A percentile compares a stretch with the other conserved stretches of the same genome.
Evolutionary conservation across 179 eudicot genomes (phyloP).

Genomic region (Silene coronaria): DNA sequence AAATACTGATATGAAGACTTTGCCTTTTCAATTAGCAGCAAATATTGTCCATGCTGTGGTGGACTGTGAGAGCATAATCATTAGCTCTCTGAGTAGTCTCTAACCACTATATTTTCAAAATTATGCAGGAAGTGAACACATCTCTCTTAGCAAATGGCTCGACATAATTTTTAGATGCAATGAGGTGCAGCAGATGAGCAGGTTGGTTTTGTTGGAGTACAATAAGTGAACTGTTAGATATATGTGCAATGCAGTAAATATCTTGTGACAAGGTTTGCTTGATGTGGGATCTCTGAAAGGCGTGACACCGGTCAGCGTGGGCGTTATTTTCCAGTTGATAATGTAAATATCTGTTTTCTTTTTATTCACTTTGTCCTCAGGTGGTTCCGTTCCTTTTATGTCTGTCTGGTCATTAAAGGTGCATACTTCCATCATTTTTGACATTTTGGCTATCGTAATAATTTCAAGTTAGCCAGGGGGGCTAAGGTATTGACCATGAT

Average conservation of each 20-base stretch:
- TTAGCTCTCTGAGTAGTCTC: too few relatives aligned
- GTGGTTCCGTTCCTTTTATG: background rate
- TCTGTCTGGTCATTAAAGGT: background rate
- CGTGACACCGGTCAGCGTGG: background rate
- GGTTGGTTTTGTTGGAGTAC: background rate
- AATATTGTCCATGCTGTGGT: background rate
- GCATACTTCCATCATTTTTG: background rate
- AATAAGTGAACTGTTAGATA: background rate
- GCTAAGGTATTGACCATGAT: too few relatives aligned
- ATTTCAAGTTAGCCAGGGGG: background rate
- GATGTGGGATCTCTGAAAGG: too few relatives aligned
- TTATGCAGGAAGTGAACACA: constrained; percentile 6
- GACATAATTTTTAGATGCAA: background rate
- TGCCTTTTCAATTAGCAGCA: background rate
- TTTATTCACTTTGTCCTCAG: background rate
- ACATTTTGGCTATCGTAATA: background rate
- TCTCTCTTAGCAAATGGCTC: background rate
- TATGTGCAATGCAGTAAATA: background rate
- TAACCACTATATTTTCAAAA: background rate
- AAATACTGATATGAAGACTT: background rate
- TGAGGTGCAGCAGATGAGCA: background rate
- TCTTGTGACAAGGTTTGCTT: background rate
- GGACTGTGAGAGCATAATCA: background rate
- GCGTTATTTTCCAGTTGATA: background rate
- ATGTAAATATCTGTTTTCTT: background rate